Evolutionary conservation across 106 monocot genomes (phyloP).

Genomic region (Acanthochlamys bracteata): DNA sequence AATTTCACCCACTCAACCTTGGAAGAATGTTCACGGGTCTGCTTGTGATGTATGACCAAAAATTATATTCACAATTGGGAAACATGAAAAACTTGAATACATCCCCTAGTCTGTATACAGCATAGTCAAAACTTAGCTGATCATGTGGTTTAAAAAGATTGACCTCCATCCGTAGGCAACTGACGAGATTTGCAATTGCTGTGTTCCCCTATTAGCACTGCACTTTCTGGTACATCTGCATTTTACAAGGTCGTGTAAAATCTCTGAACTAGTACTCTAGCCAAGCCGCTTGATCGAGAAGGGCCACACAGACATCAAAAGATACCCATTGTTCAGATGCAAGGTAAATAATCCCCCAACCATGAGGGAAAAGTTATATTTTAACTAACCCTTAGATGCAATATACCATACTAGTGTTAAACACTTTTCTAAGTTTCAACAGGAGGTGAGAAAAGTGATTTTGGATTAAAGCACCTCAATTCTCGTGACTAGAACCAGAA

Average conservation of each 20-base stretch:
- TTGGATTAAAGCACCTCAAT: too few relatives aligned
- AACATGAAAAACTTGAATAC: conserved; percentile 87
- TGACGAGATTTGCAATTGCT: conserved; percentile 70
- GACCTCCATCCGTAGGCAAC: conserved; percentile 99
- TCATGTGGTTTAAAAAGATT: conserved; percentile 90
- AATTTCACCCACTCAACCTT: conserved; percentile 84
- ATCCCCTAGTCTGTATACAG: conserved; percentile 55
- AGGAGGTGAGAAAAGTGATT: too few relatives aligned
- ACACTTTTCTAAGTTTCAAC: too few relatives aligned
- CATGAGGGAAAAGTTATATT: too few relatives aligned
- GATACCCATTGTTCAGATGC: too few relatives aligned
- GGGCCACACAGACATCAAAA: too few relatives aligned
- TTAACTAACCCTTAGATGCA: too few relatives aligned
- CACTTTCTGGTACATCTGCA: conserved; percentile 98
- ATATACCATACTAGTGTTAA: too few relatives aligned
- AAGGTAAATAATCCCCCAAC: too few relatives aligned
- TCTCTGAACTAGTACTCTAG: background rate
- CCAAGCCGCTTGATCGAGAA: too few relatives aligned
- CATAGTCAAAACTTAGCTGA: conserved; percentile 92
- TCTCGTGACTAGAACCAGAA: too few relatives aligned
- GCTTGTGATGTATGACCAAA: conserved; percentile 74
- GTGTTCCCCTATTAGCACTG: conserved; percentile 90
- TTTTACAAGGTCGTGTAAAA: conserved; percentile 4
- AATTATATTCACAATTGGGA: conserved; percentile 96
- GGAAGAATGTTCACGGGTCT: conserved; percentile 89